Evolutionary conservation across 768 basidiomycete species (phyloP), one percentile per base, ranked within the genome.

Genomic region (Boletus sp.): DNA sequence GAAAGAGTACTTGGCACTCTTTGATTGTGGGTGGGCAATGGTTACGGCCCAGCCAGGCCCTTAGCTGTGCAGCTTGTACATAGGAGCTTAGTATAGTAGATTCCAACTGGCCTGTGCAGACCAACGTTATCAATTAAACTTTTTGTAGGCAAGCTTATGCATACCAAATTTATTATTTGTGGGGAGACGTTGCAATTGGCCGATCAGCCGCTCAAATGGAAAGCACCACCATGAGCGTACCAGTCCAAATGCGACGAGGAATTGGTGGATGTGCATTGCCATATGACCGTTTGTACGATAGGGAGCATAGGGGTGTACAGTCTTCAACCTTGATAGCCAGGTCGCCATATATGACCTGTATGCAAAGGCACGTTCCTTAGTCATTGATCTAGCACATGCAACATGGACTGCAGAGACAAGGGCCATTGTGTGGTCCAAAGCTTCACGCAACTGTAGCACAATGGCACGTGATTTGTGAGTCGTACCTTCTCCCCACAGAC

Each of bases 401-500:
- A 50, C 14, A 9, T 39, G 20, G 29, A 48, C 30, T 14, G 40
- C 56, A 11, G 7, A 29, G 11, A 59, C 28, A 12, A 51, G 50
- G 7, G 7, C 39, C 58, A 51, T 59, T 4, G 36, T 58, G 9
- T 58, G 40, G 40, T 54, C 52, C 5, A 57, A 17, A 20, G 28
- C 28, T 33, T 36, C 2, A 4, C 8, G 24, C 12, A 56, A 18
- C 35, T 42, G 48, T 9, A 42, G 17, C 2, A 7, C 49, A 36
- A 46, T n/a, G 1, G 10, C 35, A 11, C 1, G 12, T 1, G 29
- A 47, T 14, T 42, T 24, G 24, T 56, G 45, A 15, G 2, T 30
- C 7, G 45, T n/a, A 6, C 42, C 37, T 8, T 50, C 42, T 17
- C 44, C 20, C 44, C 49, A 51, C 1, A 56, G 10, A 5, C 28